Conservation (phyloP, 2,329 filamentous ascomycete species). For the Fusarium sp. region DNA sequence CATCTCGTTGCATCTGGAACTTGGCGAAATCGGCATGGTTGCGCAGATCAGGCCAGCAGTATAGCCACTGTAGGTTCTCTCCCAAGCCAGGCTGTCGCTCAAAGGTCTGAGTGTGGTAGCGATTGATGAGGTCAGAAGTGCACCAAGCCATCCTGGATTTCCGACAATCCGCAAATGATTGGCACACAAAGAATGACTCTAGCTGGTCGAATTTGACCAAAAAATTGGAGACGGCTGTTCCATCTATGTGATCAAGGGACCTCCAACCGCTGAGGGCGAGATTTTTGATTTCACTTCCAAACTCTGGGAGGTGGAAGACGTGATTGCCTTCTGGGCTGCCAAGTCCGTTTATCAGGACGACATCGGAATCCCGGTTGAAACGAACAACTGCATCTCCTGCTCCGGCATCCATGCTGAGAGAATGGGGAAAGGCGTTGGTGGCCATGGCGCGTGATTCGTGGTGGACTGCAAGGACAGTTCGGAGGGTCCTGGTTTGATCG, state of each 20-base stretch:
- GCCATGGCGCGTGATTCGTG: slow-evolving; percentile 52
- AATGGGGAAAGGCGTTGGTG: slow-evolving; percentile 47
- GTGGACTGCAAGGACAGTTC: slow-evolving; percentile 49
- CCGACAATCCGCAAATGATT: slow-evolving; percentile 3
- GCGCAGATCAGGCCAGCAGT: slow-evolving; percentile 51
- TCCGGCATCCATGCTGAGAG: slow-evolving; percentile 43
- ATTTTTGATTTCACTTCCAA: slow-evolving; percentile 46
- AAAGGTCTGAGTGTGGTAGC: slow-evolving; percentile 42
- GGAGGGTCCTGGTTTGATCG: slow-evolving; percentile 45
- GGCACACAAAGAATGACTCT: slow-evolving; percentile 42
- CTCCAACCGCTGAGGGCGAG: slow-evolving; percentile 39
- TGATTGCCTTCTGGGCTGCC: neutral
- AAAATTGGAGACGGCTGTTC: neutral
- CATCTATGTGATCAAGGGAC: neutral
- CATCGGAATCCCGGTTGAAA: slow-evolving; percentile 48
- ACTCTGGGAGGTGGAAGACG: slow-evolving; percentile 40
- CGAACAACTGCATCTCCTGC: slow-evolving; percentile 41
- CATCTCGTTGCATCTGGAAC: slow-evolving; percentile 33
- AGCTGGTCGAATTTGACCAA: slow-evolving; percentile 41
- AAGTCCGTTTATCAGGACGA: slow-evolving; percentile 43
- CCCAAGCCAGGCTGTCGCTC: slow-evolving; percentile 40
- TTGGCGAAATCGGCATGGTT: slow-evolving; percentile 46
- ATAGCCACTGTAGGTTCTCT: slow-evolving; percentile 42
- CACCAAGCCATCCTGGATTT: slow-evolving; percentile 47
- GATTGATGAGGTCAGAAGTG: slow-evolving; percentile 44